Evolutionary conservation across 192 early-diverging fungal genomes (phyloP).

Genomic region (Coemansia guatemalensis): DNA sequence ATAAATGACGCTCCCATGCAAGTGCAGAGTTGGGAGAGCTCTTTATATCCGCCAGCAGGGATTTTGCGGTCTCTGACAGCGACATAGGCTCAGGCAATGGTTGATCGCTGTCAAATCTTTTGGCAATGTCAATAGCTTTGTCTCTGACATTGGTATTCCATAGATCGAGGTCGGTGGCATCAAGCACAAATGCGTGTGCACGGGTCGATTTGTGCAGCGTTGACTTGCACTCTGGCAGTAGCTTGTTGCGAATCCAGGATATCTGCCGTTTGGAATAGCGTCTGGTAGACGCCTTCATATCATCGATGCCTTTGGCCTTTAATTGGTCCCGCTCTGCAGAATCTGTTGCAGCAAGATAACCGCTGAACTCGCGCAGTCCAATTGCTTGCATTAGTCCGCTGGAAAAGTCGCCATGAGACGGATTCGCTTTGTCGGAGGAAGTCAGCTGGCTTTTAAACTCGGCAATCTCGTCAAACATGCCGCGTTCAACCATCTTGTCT

Average conservation of each 20-base stretch:
- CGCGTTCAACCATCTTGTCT: conserved; percentile 79
- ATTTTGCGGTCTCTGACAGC: conserved; percentile 23
- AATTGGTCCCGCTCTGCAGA: conserved; percentile 33
- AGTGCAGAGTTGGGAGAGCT: conserved; percentile 26
- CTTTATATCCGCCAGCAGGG: conserved; percentile 30
- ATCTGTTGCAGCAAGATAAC: conserved; percentile 54
- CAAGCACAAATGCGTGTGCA: conserved; percentile 62
- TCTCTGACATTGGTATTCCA: conserved; percentile 61
- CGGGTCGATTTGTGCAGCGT: conserved; percentile 27
- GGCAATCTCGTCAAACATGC: conserved; percentile 54
- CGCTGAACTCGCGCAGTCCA: conserved; percentile 88
- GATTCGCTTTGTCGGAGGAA: background rate
- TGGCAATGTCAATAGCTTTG: conserved; percentile 56
- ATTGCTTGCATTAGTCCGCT: conserved; percentile 36
- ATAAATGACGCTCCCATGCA: conserved; percentile 69
- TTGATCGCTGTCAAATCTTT: conserved; percentile 22
- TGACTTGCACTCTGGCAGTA: conserved; percentile 41
- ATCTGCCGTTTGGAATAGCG: conserved; percentile 76
- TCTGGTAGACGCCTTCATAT: conserved; percentile 86
- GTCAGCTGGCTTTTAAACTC: conserved; percentile 31
- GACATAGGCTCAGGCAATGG: conserved; percentile 18
- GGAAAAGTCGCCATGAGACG: conserved; percentile 18
- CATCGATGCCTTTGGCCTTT: conserved; percentile 61
- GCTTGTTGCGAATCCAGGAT: conserved; percentile 51
- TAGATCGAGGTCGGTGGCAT: conserved; percentile 62